Percentiles rank a stretch among this genome's conserved stretches.
These are phyloP conservation scores for Acanthamoeba royreba DNA, from an alignment of 208 protist genomes.

Conservation along the genomic window DNA sequence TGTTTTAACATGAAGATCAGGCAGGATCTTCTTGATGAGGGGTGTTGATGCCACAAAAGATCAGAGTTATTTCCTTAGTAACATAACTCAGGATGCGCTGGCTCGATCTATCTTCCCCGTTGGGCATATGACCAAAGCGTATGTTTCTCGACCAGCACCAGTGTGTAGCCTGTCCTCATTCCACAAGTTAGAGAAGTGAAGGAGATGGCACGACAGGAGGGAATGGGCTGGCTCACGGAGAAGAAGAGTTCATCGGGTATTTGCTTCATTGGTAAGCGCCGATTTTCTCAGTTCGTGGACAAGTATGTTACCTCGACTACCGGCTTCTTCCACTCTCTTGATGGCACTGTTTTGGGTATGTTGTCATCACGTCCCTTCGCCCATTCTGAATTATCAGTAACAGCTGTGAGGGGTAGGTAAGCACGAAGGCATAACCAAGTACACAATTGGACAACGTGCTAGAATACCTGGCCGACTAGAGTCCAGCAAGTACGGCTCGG, in stretches of 20 bases:
- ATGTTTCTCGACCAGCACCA: neutral
- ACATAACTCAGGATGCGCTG: slow-evolving; percentile 36
- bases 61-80: slow-evolving; percentile 78
- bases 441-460: slow-evolving; percentile 35
- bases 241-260: slow-evolving; percentile 73
- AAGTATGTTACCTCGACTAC: slow-evolving; percentile 41
- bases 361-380: too few relatives aligned
- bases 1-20: neutral
- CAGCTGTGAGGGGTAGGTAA: neutral
- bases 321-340: neutral
- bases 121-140: slow-evolving; percentile 57
- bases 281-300: slow-evolving; percentile 64
- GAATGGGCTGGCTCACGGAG: neutral
- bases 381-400: neutral
- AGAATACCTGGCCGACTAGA: neutral
- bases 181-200: neutral
- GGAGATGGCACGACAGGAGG: neutral
- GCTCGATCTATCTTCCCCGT: slow-evolving; percentile 69
- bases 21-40: neutral
- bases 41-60: slow-evolving; percentile 67
- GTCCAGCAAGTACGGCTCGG: neutral
- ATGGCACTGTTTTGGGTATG: neutral
- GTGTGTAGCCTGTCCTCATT: neutral
- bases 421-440: neutral
- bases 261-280: slow-evolving; percentile 79